These are phyloP conservation scores for Neoarthrinium moseri DNA, from an alignment of 2,329 filamentous ascomycete genomes.

Conservation along the genomic window DNA sequence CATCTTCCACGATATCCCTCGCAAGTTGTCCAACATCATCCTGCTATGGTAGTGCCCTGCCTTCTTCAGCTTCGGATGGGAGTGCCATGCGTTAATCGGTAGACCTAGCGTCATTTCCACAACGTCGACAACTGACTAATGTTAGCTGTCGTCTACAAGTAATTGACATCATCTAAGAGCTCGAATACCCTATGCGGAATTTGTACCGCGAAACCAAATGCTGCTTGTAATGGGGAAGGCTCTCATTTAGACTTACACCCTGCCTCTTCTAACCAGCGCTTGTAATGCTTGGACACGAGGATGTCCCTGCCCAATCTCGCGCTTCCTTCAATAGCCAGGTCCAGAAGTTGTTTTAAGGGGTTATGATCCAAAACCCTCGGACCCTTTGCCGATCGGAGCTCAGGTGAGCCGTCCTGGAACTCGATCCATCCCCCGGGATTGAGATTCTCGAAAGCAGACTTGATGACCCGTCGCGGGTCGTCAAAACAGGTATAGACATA, in stretches of 20 bases:
- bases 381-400: background rate
- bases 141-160: no score
- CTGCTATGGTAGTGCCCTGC: background rate
- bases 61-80: background rate
- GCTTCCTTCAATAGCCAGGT: background rate
- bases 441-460: background rate
- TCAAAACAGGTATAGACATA: constrained; percentile 1
- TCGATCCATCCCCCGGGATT: background rate
- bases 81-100: background rate
- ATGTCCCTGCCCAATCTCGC: background rate
- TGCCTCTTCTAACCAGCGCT: constrained; percentile 1
- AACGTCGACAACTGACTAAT: background rate
- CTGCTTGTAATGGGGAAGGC: no score
- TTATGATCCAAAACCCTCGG: background rate
- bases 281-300: background rate
- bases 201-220: no score
- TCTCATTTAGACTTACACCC: background rate
- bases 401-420: background rate
- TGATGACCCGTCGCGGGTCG: background rate
- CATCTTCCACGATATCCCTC: constrained; percentile 72
- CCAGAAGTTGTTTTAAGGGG: background rate
- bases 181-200: no score
- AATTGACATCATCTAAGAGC: no score
- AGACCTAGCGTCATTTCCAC: background rate
- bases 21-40: constrained; percentile 53